Conservation (phyloP, 2,329 filamentous ascomycete species). For the Aspergillus viridinutans region DNA sequence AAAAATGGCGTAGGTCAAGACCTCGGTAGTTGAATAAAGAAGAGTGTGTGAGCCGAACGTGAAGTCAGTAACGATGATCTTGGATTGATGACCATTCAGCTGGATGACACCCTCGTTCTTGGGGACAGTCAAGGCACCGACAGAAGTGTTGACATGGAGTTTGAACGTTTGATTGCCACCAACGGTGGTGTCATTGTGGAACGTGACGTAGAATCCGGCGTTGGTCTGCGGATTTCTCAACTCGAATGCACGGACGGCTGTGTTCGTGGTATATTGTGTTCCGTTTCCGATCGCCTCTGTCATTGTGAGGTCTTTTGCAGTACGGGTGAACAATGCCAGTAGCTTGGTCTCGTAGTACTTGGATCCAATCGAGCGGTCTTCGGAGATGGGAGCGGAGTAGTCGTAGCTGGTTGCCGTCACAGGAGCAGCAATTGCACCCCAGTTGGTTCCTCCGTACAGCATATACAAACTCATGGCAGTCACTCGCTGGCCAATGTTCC, state of each 20-base stretch:
- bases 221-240: constrained; percentile 57
- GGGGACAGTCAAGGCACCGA: constrained; percentile 52
- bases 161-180: constrained; percentile 51
- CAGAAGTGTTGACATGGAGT: constrained; percentile 53
- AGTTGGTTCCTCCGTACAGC: constrained; percentile 62
- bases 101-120: constrained; percentile 46
- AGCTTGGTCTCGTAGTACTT: constrained; percentile 64
- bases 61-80: constrained; percentile 60
- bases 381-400: constrained; percentile 59
- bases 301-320: constrained; percentile 54
- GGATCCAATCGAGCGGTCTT: constrained; percentile 53
- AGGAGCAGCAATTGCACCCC: constrained; percentile 56
- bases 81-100: constrained; percentile 59
- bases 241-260: constrained; percentile 51
- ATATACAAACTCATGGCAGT: constrained; percentile 61
- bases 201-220: constrained; percentile 56
- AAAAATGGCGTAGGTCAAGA: constrained; percentile 50
- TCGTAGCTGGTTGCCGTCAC: constrained; percentile 60
- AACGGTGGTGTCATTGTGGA: constrained; percentile 53
- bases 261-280: constrained; percentile 50
- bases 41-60: constrained; percentile 49
- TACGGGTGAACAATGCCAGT: constrained; percentile 56
- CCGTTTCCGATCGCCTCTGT: constrained; percentile 50
- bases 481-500: constrained; percentile 57
- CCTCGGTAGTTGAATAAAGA: constrained; percentile 54